A percentile compares a stretch with the other conserved stretches of the same genome.
These are phyloP conservation scores for Pseudonectria buxi DNA, from an alignment of 2,329 filamentous ascomycete species.

Conservation along the genomic window DNA sequence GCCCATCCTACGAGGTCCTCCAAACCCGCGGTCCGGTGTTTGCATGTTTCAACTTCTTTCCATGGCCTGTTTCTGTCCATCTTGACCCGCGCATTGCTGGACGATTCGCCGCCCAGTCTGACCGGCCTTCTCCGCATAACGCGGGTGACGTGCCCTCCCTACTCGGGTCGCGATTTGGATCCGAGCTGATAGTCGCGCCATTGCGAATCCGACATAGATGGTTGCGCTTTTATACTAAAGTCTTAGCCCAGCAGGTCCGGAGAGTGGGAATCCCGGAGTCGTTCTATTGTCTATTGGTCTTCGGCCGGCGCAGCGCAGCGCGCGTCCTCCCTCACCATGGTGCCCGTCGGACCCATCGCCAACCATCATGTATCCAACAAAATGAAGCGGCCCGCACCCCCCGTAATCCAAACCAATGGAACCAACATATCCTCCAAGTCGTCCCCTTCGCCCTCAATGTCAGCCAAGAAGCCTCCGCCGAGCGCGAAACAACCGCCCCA, in stretches of 20 bases:
- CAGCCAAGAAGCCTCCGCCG: conserved; percentile 46
- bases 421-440: conserved; percentile 45
- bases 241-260: conserved; percentile 8
- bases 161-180: conserved; percentile 3
- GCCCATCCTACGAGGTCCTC: conserved; percentile 5
- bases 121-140: conserved; percentile 18
- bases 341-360: conserved; percentile 45
- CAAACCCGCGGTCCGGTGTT: conserved; percentile 1
- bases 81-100: conserved; percentile 11
- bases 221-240: conserved; percentile 13
- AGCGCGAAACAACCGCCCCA: conserved; percentile 35
- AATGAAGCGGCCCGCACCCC: conserved; percentile 61
- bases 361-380: conserved; percentile 45
- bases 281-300: conserved; percentile 12
- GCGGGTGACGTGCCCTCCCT: conserved; percentile 12
- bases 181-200: conserved; percentile 9
- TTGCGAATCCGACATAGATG: conserved; percentile 14
- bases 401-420: conserved; percentile 61
- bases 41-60: conserved; percentile 1
- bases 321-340: conserved; percentile 38
- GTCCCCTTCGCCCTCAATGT: conserved; percentile 52
- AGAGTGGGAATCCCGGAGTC: conserved; percentile 9
- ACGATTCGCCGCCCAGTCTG: conserved; percentile 9
- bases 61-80: conserved; percentile 11
- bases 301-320: conserved; percentile 19